A percentile compares a stretch with the other conserved stretches of the same genome.
These are phyloP conservation scores for Candida palmyrensis DNA, from an alignment of 805 yeast species.

Conservation along the genomic window DNA sequence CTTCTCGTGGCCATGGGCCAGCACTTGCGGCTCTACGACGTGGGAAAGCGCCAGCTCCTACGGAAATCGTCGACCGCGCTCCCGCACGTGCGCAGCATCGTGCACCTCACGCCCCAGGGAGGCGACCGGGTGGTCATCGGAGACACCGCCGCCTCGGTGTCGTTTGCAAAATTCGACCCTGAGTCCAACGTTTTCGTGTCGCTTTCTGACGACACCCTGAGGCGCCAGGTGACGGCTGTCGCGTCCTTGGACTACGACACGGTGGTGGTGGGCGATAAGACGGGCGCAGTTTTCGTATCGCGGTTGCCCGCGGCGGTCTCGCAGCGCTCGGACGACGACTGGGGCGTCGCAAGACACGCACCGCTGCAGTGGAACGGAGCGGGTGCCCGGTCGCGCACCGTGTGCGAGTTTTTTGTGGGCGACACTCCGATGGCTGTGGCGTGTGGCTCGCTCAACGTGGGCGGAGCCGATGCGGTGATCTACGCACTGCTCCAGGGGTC, in stretches of 20 bases:
- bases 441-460: constrained; percentile 48
- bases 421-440: constrained; percentile 67
- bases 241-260: constrained; percentile 69
- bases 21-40: constrained; percentile 54
- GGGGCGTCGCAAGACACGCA: constrained; percentile 23
- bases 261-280: constrained; percentile 78
- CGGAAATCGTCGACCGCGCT: constrained; percentile 53
- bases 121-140: constrained; percentile 63
- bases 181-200: constrained; percentile 48
- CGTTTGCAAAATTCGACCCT: constrained; percentile 49
- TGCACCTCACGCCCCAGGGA: constrained; percentile 43
- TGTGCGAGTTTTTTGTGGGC: constrained; percentile 57
- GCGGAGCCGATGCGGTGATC: constrained; percentile 60
- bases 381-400: constrained; percentile 44
- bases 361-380: constrained; percentile 44
- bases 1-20: constrained; percentile 56
- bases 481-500: constrained; percentile 82
- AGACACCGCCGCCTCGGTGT: constrained; percentile 65
- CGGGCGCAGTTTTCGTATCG: constrained; percentile 72
- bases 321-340: constrained; percentile 46
- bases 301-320: constrained; percentile 53
- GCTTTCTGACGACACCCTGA: constrained; percentile 63
- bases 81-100: constrained; percentile 43
- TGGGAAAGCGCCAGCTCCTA: constrained; percentile 78
- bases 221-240: constrained; percentile 61